Evolutionary conservation across 495 filamentous ascomycete species (phyloP).

Genomic region (Neurospora hispaniola): DNA sequence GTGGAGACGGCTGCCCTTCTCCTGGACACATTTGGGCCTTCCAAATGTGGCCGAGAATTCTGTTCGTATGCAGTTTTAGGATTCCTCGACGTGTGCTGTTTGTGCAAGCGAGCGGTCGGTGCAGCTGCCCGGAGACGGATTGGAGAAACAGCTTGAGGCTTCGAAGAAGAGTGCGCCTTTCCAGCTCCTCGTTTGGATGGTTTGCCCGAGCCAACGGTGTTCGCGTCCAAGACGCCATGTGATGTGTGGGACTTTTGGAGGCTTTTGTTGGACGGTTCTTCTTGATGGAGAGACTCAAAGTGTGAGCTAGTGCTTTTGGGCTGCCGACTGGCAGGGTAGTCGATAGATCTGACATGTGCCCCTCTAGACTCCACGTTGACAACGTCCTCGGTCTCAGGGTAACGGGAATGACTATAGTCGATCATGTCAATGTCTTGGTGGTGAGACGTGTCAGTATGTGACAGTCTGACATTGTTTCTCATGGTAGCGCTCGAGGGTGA

Average conservation of each 20-base stretch:
- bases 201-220: neutral
- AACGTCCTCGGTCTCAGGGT: neutral
- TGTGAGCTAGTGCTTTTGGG: neutral
- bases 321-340: neutral
- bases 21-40: neutral
- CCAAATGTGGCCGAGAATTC: constrained; percentile 1
- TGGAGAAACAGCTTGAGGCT: neutral
- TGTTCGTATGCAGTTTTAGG: neutral
- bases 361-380: neutral
- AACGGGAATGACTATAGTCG: neutral
- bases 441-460: neutral
- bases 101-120: neutral
- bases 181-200: neutral
- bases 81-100: neutral
- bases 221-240: neutral
- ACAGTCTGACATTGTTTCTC: neutral
- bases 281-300: neutral
- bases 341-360: neutral
- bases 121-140: neutral
- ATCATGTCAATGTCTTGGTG: neutral
- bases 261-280: neutral
- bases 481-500: neutral
- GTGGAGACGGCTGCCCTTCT: neutral
- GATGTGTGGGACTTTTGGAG: neutral
- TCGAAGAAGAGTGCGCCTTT: neutral